These are phyloP conservation scores for Ceriops decandra DNA, from an alignment of 345 rosid genomes.

Conservation along the genomic window DNA sequence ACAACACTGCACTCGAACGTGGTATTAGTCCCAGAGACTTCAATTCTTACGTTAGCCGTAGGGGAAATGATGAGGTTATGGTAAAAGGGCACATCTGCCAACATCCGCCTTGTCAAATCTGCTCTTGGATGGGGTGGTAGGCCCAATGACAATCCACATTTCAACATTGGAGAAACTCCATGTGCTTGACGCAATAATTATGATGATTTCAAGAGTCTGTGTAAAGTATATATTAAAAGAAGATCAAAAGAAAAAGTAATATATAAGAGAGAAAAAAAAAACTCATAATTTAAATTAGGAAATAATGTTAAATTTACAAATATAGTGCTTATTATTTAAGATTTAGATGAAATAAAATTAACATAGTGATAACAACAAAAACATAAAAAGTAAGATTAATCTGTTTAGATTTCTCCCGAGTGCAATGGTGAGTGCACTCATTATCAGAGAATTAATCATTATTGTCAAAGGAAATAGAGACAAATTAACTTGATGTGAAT, in stretches of 20 bases:
- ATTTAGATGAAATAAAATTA: too few species aligned
- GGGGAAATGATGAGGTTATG: conserved; percentile 93
- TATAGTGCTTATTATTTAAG: too few species aligned
- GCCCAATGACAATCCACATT: conserved; percentile 82
- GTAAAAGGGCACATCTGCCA: conserved; percentile 95
- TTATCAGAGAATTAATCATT: not conserved
- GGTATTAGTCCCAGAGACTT: conserved; percentile 77
- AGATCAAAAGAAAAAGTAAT: too few species aligned
- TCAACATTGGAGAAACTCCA: conserved; percentile 89
- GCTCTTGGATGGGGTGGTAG: conserved; percentile 87
- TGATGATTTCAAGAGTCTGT: too few species aligned
- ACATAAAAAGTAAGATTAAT: too few species aligned
- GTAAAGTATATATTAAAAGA: too few species aligned
- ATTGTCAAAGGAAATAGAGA: not conserved
- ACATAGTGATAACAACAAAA: too few species aligned
- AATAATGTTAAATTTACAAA: too few species aligned
- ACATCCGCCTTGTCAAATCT: conserved; percentile 88
- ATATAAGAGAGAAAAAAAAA: too few species aligned
- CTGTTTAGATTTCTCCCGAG: too few species aligned
- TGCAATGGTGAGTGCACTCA: conserved; percentile 56
- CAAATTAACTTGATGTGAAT: not conserved
- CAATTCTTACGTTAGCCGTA: conserved; percentile 94
- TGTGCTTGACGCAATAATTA: conserved; percentile 61
- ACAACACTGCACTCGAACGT: conserved; percentile 73
- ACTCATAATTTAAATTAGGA: too few species aligned